Base-by-base conservation (phyloP, 345 rosid genomes). In the Viola odorata region DNA sequence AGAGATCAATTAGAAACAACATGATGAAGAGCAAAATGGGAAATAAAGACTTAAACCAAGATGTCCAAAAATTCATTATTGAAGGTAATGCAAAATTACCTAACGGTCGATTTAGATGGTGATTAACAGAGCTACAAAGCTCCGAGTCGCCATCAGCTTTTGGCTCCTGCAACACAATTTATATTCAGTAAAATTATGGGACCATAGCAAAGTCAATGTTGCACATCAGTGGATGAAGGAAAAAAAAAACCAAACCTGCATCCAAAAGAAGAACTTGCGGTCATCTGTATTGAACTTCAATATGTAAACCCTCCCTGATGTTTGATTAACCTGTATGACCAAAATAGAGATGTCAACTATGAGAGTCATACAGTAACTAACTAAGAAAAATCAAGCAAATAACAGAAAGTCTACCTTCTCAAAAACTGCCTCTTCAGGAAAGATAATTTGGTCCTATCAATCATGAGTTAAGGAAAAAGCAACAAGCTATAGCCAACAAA, bases 361-460 rank as follows among this genome's bases (percentile, higher is more conserved):
- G 55, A 3, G 16, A 55, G 47, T 60, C 7, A 4, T 50, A 7
- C 15, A 47, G 42, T 32, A 41, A 13, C 8, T 1, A 39, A 53
- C 12, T 5, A 17, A 56, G 50, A 61, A 3, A 57, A 41, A 44
- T 45, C 7, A 39, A n/a, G 16, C 7, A 39, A 50, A 32, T 12
- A 17, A 42, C 50, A 16, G 7, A n/a, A n/a, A 7, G 7, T 41
- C 52, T 80, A 92, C 97, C 96, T 90, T 94, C 77, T 94, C 99
- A 78, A 94, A 94, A 55, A 79, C 78, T 45, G 96, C 99, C 77
- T 94, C 99, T 57, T 86, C 87, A 6, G 97, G 97, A 68, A 94
- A 89, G 64, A 94, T 76, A 65, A 92, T 89, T 57, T 85, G 99
- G 80, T 92, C 96, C 99, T 92, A 64, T 57, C 39, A 73, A 57